These are phyloP conservation scores for Pelargonium cotyledonis DNA, from an alignment of 441 rosid species.

Conservation along the genomic window DNA sequence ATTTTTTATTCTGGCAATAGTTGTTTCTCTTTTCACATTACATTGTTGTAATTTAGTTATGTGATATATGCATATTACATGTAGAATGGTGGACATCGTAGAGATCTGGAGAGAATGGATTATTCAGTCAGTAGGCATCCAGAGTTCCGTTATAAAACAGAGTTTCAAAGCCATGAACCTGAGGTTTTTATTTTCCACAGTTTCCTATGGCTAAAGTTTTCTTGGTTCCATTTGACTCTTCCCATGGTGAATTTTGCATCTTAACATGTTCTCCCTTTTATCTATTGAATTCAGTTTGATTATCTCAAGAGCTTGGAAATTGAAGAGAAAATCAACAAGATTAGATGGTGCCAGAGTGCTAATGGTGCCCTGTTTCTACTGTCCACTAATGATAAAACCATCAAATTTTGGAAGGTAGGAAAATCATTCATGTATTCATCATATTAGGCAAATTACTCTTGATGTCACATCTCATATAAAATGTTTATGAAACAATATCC, in stretches of 20 bases:
- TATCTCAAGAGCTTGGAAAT: slow-evolving; percentile 98
- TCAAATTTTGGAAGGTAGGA: slow-evolving; percentile 32
- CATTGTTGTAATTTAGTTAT: slow-evolving; percentile 17
- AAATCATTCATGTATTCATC: slow-evolving; percentile 6
- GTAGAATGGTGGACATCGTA: slow-evolving; percentile 63
- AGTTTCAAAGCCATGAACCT: slow-evolving; percentile 97
- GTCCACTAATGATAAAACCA: slow-evolving; percentile 93
- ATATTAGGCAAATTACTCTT: background rate
- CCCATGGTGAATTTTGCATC: slow-evolving; percentile 6
- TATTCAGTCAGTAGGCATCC: slow-evolving; percentile 61
- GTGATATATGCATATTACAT: slow-evolving; percentile 20
- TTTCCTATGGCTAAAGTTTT: slow-evolving; percentile 10
- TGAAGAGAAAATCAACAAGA: slow-evolving; percentile 96
- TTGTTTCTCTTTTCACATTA: slow-evolving; percentile 4
- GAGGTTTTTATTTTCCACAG: slow-evolving; percentile 46
- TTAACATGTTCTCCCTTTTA: slow-evolving; percentile 10
- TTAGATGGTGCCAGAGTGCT: slow-evolving; percentile 91
- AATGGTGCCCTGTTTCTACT: slow-evolving; percentile 82
- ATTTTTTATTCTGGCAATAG: slow-evolving; percentile 9
- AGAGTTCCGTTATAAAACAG: slow-evolving; percentile 69
- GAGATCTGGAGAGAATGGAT: slow-evolving; percentile 69
- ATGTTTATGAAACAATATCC: background rate
- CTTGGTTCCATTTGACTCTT: slow-evolving; percentile 4
- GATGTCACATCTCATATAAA: background rate
- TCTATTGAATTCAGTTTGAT: slow-evolving; percentile 59